phyloP scores from a whole-genome alignment of 2,329 filamentous ascomycete genomes.

The Sclerotinia subarctica region DNA sequence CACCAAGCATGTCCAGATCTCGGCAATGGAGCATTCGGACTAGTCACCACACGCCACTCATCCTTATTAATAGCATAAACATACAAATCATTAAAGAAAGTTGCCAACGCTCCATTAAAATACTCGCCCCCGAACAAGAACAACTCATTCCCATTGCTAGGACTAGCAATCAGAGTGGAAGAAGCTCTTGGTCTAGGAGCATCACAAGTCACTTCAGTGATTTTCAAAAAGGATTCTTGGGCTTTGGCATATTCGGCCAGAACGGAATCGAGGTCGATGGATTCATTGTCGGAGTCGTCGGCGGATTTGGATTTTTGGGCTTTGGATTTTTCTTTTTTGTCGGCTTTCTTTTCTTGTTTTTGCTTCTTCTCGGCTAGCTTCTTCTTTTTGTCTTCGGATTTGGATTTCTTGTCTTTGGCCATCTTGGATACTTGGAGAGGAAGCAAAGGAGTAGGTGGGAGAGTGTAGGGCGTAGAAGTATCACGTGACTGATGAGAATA shows the following conservation, averaged over 20 bases:
- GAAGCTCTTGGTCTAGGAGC: conserved; percentile 79
- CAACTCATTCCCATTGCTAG: conserved; percentile 80
- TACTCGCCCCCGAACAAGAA: conserved; percentile 94
- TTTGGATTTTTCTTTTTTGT: conserved; percentile 76
- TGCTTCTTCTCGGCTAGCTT: conserved; percentile 61
- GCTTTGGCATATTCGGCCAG: conserved; percentile 89
- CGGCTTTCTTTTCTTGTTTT: conserved; percentile 86
- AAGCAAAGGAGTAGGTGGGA: background rate
- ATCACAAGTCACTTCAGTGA: conserved; percentile 74
- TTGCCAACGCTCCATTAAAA: conserved; percentile 85
- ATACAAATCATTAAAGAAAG: conserved; percentile 65
- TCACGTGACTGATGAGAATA: background rate
- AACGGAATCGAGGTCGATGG: conserved; percentile 88
- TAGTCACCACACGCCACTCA: conserved; percentile 87
- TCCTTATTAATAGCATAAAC: conserved; percentile 76
- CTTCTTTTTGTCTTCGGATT: conserved; percentile 49
- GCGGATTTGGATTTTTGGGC: conserved; percentile 66
- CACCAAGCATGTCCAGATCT: conserved; percentile 94
- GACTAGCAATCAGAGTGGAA: conserved; percentile 78
- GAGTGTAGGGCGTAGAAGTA: background rate
- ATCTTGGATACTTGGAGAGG: conserved; percentile 35
- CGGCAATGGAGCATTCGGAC: conserved; percentile 86
- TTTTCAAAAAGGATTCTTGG: conserved; percentile 90
- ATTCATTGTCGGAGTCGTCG: conserved; percentile 82
- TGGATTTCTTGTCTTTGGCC: conserved; percentile 52